A percentile compares a stretch with the other conserved stretches of the same genome.
Evolutionary conservation across 108 stramenopile species (phyloP).

Genomic region (Nitzschia sp.): DNA sequence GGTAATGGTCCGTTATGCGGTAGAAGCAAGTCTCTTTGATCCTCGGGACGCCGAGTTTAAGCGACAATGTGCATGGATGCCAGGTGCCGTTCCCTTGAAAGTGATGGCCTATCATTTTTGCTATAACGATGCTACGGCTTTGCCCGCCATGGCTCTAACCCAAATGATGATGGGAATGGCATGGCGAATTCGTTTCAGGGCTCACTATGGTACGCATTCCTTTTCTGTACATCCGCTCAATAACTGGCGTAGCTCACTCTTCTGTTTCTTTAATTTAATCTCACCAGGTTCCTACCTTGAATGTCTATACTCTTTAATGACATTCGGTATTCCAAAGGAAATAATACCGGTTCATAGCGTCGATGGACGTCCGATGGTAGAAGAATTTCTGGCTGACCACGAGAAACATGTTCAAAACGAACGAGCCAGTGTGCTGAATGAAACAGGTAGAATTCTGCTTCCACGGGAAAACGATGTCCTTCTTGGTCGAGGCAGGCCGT

Average conservation of each 20-base stretch:
- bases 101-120: conserved; percentile 15
- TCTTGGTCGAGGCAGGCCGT: conserved; percentile 11
- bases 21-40: not conserved
- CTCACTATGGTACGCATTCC: conserved; percentile 14
- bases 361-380: not conserved
- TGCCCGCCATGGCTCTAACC: not conserved
- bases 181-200: conserved; percentile 10
- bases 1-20: not conserved
- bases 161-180: not conserved
- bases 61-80: not conserved
- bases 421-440: no score
- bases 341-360: not conserved
- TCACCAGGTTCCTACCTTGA: conserved; percentile 2
- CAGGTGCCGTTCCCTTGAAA: not conserved
- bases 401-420: not conserved
- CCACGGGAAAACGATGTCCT: conserved; percentile 18
- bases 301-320: conserved; percentile 27
- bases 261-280: not conserved
- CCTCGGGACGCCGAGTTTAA: not conserved
- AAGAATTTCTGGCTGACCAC: not conserved
- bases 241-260: not conserved
- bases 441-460: not conserved
- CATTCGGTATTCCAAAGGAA: conserved; percentile 13
- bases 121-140: conserved; percentile 1
- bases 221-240: not conserved